These are phyloP conservation scores for Penicillium thymicola DNA, from an alignment of 2,329 filamentous ascomycete species.

Conservation along the genomic window DNA sequence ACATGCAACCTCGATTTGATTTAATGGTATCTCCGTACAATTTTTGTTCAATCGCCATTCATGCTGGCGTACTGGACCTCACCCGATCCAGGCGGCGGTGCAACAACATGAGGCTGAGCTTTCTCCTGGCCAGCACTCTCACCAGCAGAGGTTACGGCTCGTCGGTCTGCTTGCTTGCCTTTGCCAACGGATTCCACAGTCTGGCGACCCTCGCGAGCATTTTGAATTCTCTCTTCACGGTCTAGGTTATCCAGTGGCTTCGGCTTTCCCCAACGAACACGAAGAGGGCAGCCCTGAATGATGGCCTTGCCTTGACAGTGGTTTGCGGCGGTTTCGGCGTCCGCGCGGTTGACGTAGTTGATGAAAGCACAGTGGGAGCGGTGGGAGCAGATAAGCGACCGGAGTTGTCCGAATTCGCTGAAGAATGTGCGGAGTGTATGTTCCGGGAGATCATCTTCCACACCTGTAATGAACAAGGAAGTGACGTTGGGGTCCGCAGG, in stretches of 20 bases:
- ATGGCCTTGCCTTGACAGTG: slow-evolving; percentile 84
- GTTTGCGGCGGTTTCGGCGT: slow-evolving; percentile 79
- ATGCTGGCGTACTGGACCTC: slow-evolving; percentile 83
- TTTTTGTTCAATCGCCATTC: slow-evolving; percentile 64
- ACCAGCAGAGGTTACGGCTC: slow-evolving; percentile 37
- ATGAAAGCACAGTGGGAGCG: slow-evolving; percentile 96
- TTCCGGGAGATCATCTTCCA: slow-evolving; percentile 94
- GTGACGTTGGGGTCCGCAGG: slow-evolving; percentile 82
- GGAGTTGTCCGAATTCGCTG: slow-evolving; percentile 80
- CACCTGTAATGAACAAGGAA: slow-evolving; percentile 88
- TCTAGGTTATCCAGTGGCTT: slow-evolving; percentile 91
- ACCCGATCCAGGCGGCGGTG: slow-evolving; percentile 73
- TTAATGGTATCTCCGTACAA: slow-evolving; percentile 9
- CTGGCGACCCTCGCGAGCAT: slow-evolving; percentile 72
- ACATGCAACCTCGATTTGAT: slow-evolving; percentile 27
- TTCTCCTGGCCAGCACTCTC: slow-evolving; percentile 42
- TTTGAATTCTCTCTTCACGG: slow-evolving; percentile 74
- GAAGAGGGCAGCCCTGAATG: slow-evolving; percentile 83
- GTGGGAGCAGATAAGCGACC: slow-evolving; percentile 91
- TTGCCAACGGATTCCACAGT: slow-evolving; percentile 50
- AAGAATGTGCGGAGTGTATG: slow-evolving; percentile 90
- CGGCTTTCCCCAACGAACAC: slow-evolving; percentile 89
- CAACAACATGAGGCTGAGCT: slow-evolving; percentile 51
- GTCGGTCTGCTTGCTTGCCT: slow-evolving; percentile 36
- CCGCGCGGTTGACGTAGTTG: slow-evolving; percentile 83